Evolutionary conservation across 192 early-diverging fungal genomes (phyloP).

Genomic region (Mortierella alpina): DNA sequence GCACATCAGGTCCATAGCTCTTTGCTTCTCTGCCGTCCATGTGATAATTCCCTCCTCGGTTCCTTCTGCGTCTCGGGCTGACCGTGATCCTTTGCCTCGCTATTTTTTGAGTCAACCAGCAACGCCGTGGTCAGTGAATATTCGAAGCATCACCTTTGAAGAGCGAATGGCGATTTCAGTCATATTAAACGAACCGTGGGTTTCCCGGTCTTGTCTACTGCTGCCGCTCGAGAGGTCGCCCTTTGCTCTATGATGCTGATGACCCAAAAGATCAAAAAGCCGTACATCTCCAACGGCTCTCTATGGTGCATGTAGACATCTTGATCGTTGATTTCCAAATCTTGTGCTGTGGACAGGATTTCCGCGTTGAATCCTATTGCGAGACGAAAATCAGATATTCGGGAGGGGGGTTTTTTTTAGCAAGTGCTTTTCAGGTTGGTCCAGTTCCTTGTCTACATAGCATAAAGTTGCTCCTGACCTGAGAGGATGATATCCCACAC

Average conservation of each 20-base stretch:
- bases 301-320: conserved; percentile 77
- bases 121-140: not conserved
- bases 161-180: too few species aligned
- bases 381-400: not conserved
- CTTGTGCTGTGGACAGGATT: conserved; percentile 66
- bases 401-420: not conserved
- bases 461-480: conserved; percentile 8
- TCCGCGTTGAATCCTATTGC: conserved; percentile 72
- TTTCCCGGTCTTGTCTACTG: conserved; percentile 45
- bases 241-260: conserved; percentile 74
- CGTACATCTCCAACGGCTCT: conserved; percentile 81
- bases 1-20: conserved; percentile 63
- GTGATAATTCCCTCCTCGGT: conserved; percentile 58
- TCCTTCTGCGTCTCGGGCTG: conserved; percentile 12
- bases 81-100: conserved; percentile 54
- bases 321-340: conserved; percentile 74
- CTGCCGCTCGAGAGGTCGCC: conserved; percentile 55
- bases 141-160: not conserved
- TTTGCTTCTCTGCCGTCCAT: conserved; percentile 70
- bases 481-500: conserved; percentile 53
- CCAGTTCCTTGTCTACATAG: too few species aligned
- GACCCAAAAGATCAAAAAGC: conserved; percentile 87
- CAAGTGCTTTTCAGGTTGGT: not conserved
- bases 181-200: not conserved
- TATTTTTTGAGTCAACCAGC: conserved; percentile 4